Percentiles rank a stretch among this genome's conserved stretches.
phyloP scores from a whole-genome alignment of 2,329 filamentous ascomycete species.

The Penicillium occitanis region DNA sequence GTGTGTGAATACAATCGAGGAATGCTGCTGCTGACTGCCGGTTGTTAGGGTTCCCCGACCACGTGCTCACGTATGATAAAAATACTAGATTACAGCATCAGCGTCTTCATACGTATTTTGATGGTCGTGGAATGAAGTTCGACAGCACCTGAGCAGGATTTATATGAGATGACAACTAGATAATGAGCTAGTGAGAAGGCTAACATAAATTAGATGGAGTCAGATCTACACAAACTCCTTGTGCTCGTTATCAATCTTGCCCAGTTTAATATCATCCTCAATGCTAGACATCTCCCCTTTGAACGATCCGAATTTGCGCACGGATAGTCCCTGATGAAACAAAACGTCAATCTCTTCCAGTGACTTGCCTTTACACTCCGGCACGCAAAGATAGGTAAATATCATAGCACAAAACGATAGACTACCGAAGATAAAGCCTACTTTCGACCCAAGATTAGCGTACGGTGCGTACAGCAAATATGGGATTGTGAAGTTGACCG shows the following conservation, averaged over 20 bases:
- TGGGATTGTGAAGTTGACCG: not conserved
- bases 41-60: not conserved
- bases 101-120: not conserved
- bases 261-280: not conserved
- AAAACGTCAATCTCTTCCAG: not conserved
- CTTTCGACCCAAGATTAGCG: not conserved
- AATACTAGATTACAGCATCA: not conserved
- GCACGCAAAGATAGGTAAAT: not conserved
- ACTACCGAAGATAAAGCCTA: constrained; percentile 3
- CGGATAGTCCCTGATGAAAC: not conserved
- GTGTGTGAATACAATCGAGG: not conserved
- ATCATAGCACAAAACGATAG: not conserved
- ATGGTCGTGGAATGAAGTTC: not conserved
- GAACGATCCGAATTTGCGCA: not conserved
- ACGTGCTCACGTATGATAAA: not conserved
- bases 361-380: not conserved
- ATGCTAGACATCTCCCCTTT: not conserved
- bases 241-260: not conserved
- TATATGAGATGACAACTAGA: not conserved
- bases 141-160: not conserved
- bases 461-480: not conserved
- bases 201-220: not conserved
- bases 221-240: not conserved
- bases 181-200: not conserved
- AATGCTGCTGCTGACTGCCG: not conserved